Percentiles rank a stretch among this genome's conserved stretches.
These are phyloP conservation scores for Choricystis sp. DNA, from an alignment of 139 green algal genomes.

Conservation along the genomic window DNA sequence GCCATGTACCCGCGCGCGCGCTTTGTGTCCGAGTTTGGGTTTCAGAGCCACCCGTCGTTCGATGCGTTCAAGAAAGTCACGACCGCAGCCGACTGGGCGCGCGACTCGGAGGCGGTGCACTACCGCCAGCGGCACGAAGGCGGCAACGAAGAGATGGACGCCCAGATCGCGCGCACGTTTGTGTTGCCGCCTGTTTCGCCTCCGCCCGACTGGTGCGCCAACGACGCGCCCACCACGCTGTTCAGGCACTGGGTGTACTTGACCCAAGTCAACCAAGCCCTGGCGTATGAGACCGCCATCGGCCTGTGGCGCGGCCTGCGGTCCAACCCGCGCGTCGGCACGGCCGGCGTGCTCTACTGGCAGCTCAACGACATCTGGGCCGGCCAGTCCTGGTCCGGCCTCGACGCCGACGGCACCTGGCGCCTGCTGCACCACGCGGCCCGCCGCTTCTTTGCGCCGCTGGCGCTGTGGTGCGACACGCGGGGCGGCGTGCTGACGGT, in stretches of 20 bases:
- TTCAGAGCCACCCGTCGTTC: slow-evolving; percentile 34
- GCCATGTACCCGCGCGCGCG: slow-evolving; percentile 27
- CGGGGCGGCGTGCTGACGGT: neutral
- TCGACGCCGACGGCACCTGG: neutral
- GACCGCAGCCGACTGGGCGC: slow-evolving; percentile 16
- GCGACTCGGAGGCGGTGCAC: slow-evolving; percentile 17
- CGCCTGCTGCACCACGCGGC: neutral
- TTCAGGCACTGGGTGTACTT: neutral
- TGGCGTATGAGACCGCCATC: slow-evolving; percentile 48
- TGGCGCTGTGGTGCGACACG: neutral
- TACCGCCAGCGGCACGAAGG: neutral
- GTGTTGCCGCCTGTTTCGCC: neutral
- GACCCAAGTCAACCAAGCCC: slow-evolving; percentile 30
- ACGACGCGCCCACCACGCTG: slow-evolving; percentile 29
- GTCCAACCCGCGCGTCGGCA: slow-evolving; percentile 22
- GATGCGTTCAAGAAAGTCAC: slow-evolving; percentile 15
- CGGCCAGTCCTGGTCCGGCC: neutral
- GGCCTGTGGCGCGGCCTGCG: slow-evolving; percentile 37
- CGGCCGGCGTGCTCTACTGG: slow-evolving; percentile 66
- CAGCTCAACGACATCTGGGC: slow-evolving; percentile 69
- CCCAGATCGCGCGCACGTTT: neutral
- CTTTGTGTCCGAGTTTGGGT: slow-evolving; percentile 51
- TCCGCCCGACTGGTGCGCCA: slow-evolving; percentile 3
- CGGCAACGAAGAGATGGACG: neutral
- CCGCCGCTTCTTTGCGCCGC: neutral